phyloP scores from a whole-genome alignment of 2,329 filamentous ascomycete species.

The Alternaria burnsii region DNA sequence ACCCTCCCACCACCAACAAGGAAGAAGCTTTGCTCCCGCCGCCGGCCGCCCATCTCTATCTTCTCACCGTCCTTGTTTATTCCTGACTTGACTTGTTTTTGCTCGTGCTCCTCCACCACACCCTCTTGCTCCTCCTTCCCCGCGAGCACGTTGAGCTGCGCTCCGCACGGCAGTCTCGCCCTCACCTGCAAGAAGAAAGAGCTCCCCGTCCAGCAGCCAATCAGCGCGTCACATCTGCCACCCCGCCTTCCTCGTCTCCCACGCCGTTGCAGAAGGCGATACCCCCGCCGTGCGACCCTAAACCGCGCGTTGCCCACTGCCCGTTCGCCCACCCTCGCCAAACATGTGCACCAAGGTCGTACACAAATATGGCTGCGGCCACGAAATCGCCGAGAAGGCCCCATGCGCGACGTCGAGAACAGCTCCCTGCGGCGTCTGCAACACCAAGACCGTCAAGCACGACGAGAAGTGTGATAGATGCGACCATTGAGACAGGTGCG shows the following conservation, averaged over 20 bases:
- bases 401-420: constrained; percentile 58
- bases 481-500: constrained; percentile 53
- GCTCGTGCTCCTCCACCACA: neutral
- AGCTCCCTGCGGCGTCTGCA: constrained; percentile 52
- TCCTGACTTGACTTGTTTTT: neutral
- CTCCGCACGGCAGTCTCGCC: constrained; percentile 18
- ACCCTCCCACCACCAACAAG: constrained; percentile 1
- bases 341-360: constrained; percentile 59
- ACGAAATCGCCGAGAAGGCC: constrained; percentile 54
- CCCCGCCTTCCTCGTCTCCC: constrained; percentile 33
- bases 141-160: constrained; percentile 17
- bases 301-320: constrained; percentile 16
- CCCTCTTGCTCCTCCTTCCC: neutral
- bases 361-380: constrained; percentile 59
- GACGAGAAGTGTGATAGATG: constrained; percentile 59
- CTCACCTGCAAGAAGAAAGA: constrained; percentile 26
- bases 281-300: constrained; percentile 29
- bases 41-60: neutral
- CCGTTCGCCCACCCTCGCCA: constrained; percentile 21
- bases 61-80: neutral
- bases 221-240: constrained; percentile 32
- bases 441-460: constrained; percentile 57
- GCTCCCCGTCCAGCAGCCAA: constrained; percentile 35
- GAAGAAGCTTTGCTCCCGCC: neutral
- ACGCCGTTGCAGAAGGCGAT: constrained; percentile 34